Conservation (phyloP, 1,139 yeast genomes). For the Tardiomyces blankii region DNA sequence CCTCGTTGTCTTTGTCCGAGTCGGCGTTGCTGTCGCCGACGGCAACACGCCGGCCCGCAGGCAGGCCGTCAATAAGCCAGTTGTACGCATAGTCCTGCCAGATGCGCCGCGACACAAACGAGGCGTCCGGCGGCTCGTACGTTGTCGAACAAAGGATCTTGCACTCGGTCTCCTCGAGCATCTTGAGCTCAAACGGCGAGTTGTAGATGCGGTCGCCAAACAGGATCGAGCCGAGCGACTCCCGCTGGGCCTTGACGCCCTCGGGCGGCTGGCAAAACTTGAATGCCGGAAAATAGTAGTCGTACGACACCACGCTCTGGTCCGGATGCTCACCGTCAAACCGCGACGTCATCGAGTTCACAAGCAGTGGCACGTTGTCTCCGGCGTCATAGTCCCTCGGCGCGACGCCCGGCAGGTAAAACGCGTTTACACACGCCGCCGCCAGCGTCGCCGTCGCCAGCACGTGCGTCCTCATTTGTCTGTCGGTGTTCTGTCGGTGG, state of each 20-base stretch:
- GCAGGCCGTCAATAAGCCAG: conserved; percentile 93
- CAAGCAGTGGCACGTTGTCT: conserved; percentile 65
- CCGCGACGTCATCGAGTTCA: conserved; percentile 61
- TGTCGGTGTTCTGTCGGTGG: too few relatives aligned
- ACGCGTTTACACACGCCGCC: conserved; percentile 33
- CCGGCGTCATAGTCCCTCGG: conserved; percentile 76
- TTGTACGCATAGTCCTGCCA: conserved; percentile 77
- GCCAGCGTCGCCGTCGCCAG: conserved; percentile 2
- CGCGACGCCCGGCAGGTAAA: conserved; percentile 91
- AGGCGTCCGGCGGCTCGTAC: conserved; percentile 56
- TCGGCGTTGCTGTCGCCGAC: too few relatives aligned
- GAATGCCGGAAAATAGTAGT: conserved; percentile 75
- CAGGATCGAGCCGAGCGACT: conserved; percentile 81
- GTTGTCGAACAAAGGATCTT: conserved; percentile 44
- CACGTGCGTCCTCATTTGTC: not conserved
- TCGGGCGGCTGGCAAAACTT: conserved; percentile 72
- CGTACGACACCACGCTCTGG: conserved; percentile 28
- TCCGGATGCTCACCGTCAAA: conserved; percentile 2
- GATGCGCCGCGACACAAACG: conserved; percentile 66
- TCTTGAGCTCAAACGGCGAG: conserved; percentile 73
- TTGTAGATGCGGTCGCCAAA: conserved; percentile 94
- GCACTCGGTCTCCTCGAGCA: conserved; percentile 68
- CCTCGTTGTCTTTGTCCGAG: conserved; percentile 10
- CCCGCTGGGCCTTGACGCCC: conserved; percentile 61
- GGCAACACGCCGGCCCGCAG: conserved; percentile 47